phyloP scores from a whole-genome alignment of 352 stramenopile species.

The Phytophthora palmivora region DNA sequence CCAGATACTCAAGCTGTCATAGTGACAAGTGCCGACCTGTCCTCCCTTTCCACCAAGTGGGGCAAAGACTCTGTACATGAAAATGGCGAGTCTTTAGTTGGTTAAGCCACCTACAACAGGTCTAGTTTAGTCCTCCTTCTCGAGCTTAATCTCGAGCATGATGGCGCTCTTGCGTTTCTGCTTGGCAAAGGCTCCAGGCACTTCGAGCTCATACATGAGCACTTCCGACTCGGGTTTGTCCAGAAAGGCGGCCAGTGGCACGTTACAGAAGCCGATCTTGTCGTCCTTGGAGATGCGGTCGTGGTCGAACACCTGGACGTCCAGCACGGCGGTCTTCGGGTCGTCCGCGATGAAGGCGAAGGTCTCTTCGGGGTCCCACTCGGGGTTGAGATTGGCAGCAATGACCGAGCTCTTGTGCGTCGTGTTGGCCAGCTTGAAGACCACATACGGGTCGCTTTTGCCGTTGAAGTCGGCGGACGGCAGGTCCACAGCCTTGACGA shows the following conservation, averaged over 20 bases:
- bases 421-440: conserved; percentile 71
- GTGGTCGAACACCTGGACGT: conserved; percentile 77
- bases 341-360: conserved; percentile 77
- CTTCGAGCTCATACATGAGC: conserved; percentile 74
- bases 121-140: conserved; percentile 52
- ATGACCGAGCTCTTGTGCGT: conserved; percentile 79
- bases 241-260: conserved; percentile 63
- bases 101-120: conserved; percentile 17
- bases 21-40: conserved; percentile 30
- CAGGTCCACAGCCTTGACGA: conserved; percentile 74
- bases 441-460: conserved; percentile 87
- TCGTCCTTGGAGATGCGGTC: conserved; percentile 84
- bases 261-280: conserved; percentile 65
- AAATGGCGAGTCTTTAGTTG: conserved; percentile 21
- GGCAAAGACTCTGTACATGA: conserved; percentile 13
- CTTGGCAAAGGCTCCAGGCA: conserved; percentile 51
- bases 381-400: conserved; percentile 62
- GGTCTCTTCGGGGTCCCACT: conserved; percentile 70
- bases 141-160: conserved; percentile 79
- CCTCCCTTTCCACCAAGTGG: conserved; percentile 33
- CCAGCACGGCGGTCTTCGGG: conserved; percentile 54
- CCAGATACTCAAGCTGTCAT: conserved; percentile 30
- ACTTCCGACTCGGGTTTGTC: conserved; percentile 51
- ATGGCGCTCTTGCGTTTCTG: conserved; percentile 78
- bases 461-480: conserved; percentile 80